These are phyloP conservation scores for Leccinum obscurum DNA, from an alignment of 768 basidiomycete species.

Conservation along the genomic window DNA sequence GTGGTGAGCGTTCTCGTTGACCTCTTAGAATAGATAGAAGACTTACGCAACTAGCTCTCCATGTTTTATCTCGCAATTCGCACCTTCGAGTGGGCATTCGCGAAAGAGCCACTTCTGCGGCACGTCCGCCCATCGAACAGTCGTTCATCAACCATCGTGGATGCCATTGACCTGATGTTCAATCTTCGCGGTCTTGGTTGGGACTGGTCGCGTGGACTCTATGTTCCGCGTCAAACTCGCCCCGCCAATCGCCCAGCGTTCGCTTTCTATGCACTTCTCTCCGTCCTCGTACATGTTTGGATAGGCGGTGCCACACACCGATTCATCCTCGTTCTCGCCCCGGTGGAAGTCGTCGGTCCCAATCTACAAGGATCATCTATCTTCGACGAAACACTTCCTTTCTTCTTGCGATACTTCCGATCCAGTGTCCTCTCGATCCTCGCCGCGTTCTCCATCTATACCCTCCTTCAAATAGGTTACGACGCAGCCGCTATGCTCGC, in stretches of 20 bases:
- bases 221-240: conserved; percentile 40
- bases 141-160: conserved; percentile 15
- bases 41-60: conserved; percentile 4
- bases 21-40: neutral
- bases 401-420: conserved; percentile 31
- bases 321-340: conserved; percentile 46
- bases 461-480: conserved; percentile 40
- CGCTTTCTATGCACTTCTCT: conserved; percentile 33
- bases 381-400: conserved; percentile 33
- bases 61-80: conserved; percentile 17
- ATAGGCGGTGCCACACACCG: conserved; percentile 49
- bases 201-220: conserved; percentile 48
- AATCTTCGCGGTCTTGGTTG: conserved; percentile 64
- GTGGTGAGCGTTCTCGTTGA: conserved; percentile 7
- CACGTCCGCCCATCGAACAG: conserved; percentile 6
- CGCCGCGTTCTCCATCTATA: conserved; percentile 46
- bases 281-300: conserved; percentile 37
- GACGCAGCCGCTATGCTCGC: conserved; percentile 22
- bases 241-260: conserved; percentile 41
- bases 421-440: conserved; percentile 45
- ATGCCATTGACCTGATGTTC: conserved; percentile 50
- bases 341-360: conserved; percentile 31
- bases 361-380: conserved; percentile 29
- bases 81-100: conserved; percentile 19
- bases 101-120: conserved; percentile 17